These are phyloP conservation scores for Ogataea pilisensis DNA, from an alignment of 805 yeast species.

Conservation along the genomic window DNA sequence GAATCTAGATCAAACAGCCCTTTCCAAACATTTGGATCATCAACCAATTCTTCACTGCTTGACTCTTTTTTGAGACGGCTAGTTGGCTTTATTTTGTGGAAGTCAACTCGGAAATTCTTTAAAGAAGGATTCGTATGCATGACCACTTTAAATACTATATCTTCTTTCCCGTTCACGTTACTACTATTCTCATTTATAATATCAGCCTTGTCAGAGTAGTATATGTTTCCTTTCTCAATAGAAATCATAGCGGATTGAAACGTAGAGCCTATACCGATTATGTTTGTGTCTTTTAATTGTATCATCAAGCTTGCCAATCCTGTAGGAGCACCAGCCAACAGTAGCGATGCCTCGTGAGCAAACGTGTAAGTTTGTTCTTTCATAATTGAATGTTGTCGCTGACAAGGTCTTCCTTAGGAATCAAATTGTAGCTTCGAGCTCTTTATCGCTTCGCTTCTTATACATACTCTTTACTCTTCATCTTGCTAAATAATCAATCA, in stretches of 20 bases:
- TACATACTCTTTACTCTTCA: no score
- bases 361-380: slow-evolving; percentile 10
- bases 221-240: slow-evolving; percentile 8
- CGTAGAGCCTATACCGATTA: slow-evolving; percentile 14
- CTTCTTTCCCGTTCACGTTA: slow-evolving; percentile 3
- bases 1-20: slow-evolving; percentile 9
- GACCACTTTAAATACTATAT: slow-evolving; percentile 10
- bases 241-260: slow-evolving; percentile 4
- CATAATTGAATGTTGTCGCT: slow-evolving; percentile 1
- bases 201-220: slow-evolving; percentile 12
- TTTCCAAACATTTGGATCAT: slow-evolving; percentile 21
- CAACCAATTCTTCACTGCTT: background rate
- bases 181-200: background rate
- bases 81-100: slow-evolving; percentile 10
- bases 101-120: slow-evolving; percentile 12
- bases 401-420: no score
- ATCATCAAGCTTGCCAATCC: slow-evolving; percentile 11
- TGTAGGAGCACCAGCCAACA: slow-evolving; percentile 8
- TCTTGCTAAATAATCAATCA: no score
- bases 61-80: background rate
- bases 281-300: slow-evolving; percentile 8
- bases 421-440: no score
- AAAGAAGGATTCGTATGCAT: slow-evolving; percentile 10
- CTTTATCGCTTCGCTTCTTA: no score
- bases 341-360: slow-evolving; percentile 11